phyloP scores from a whole-genome alignment of 2,329 filamentous ascomycete species.

The Colletotrichum sp. region DNA sequence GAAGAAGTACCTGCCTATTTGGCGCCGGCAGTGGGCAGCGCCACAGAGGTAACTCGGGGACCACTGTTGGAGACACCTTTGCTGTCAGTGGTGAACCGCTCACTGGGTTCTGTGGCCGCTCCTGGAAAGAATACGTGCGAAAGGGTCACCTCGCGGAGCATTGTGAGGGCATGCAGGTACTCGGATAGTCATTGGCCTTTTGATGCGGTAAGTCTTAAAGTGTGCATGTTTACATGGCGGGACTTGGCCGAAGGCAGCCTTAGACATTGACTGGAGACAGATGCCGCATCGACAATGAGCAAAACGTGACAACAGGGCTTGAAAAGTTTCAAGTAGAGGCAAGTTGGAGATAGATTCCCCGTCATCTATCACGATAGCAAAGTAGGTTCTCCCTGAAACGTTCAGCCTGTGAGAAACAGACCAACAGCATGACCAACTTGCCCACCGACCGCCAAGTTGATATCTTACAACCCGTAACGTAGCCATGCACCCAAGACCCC shows the following conservation, averaged over 20 bases:
- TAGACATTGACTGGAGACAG: neutral
- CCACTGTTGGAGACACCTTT: neutral
- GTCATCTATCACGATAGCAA: neutral
- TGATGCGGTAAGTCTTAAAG: fast-evolving
- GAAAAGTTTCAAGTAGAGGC: neutral
- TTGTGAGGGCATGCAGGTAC: neutral
- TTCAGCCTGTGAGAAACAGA: neutral
- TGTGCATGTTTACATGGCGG: neutral
- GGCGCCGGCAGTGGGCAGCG: neutral
- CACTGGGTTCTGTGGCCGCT: neutral
- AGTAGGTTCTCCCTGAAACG: neutral
- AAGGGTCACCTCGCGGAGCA: neutral
- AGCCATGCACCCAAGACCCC: neutral
- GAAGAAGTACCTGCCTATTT: neutral
- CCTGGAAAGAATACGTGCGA: neutral
- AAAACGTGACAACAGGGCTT: neutral
- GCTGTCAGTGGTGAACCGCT: neutral
- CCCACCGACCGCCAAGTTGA: neutral
- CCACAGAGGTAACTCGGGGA: neutral
- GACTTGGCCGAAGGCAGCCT: neutral
- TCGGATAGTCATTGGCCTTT: neutral
- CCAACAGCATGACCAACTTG: neutral
- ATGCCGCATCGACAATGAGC: neutral
- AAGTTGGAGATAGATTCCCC: neutral
- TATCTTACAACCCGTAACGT: neutral